Conservation (phyloP, 225 moss, liverwort and hornwort species). For the Physcomitrium patens region DNA sequence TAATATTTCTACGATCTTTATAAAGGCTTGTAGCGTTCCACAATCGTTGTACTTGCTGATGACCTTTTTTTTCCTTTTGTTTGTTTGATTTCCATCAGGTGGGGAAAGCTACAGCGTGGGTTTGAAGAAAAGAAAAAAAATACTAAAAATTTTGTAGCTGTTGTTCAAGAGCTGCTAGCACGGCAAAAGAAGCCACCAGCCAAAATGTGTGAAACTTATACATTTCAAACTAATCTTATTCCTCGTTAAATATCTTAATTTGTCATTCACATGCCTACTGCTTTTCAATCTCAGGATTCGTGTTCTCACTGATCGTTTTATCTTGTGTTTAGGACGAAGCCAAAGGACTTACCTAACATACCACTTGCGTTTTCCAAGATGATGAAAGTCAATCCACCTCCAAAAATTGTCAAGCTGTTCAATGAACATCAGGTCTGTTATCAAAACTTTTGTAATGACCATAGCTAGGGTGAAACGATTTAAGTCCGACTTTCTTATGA, state of each 20-base stretch:
- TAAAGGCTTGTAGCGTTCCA: too few species aligned
- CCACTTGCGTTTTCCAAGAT: slow-evolving; percentile 81
- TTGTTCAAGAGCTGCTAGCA: slow-evolving; percentile 48
- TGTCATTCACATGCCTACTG: not conserved
- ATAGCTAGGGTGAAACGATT: not conserved
- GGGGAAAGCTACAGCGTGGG: slow-evolving; percentile 40
- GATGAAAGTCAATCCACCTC: slow-evolving; percentile 93
- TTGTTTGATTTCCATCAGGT: slow-evolving; percentile 25
- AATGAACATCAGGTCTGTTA: slow-evolving; percentile 80
- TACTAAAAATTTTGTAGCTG: slow-evolving; percentile 28
- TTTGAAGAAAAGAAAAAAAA: slow-evolving; percentile 31
- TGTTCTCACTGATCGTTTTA: not conserved
- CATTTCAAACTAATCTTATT: not conserved
- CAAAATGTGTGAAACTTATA: slow-evolving; percentile 41
- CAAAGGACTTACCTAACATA: slow-evolving; percentile 59
- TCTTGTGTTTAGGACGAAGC: slow-evolving; percentile 48
- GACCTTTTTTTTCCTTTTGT: not conserved
- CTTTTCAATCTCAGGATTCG: not conserved
- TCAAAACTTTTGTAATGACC: not conserved
- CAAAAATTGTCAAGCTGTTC: slow-evolving; percentile 78
- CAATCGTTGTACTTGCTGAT: too few species aligned
- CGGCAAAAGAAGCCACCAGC: slow-evolving; percentile 36
- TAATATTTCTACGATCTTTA: not conserved
- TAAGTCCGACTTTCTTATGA: not conserved
- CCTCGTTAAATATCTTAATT: not conserved